These are phyloP conservation scores for Violaceomyces palustris DNA, from an alignment of 1,284 basidiomycete genomes.

Conservation along the genomic window DNA sequence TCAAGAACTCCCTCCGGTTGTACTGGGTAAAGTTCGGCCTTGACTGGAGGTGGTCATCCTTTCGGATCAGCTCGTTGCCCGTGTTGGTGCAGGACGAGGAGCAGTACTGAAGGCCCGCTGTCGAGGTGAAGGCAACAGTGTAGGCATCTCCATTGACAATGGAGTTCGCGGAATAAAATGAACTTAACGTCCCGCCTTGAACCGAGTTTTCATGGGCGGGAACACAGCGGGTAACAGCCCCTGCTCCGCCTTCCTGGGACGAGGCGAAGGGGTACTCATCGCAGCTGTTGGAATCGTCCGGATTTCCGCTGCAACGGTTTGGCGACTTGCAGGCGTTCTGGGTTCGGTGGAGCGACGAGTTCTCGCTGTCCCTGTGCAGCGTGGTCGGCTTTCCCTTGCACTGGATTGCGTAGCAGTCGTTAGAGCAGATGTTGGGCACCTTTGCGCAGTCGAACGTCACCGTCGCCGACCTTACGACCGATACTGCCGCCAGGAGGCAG, in stretches of 20 bases:
- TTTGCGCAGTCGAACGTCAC: constrained; percentile 35
- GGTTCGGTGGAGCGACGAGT: constrained; percentile 21
- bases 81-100: constrained; percentile 18
- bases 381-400: constrained; percentile 26
- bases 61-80: constrained; percentile 24
- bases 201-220: constrained; percentile 27
- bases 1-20: constrained; percentile 9
- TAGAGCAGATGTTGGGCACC: constrained; percentile 41
- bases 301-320: constrained; percentile 28
- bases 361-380: constrained; percentile 31
- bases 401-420: constrained; percentile 34
- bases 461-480: constrained; percentile 7
- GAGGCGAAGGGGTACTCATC: constrained; percentile 38
- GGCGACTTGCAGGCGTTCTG: constrained; percentile 28
- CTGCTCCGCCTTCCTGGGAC: constrained; percentile 26
- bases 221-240: constrained; percentile 31
- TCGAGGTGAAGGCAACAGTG: constrained; percentile 26
- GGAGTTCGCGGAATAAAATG: constrained; percentile 23
- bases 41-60: neutral
- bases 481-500: too few relatives aligned
- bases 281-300: constrained; percentile 23
- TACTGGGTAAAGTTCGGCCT: constrained; percentile 4
- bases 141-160: constrained; percentile 23
- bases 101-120: constrained; percentile 25
- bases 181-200: constrained; percentile 24